Percentiles rank a stretch among this genome's conserved stretches.
These are phyloP conservation scores for Macrophomina pseudophaseolina DNA, from an alignment of 2,329 filamentous ascomycete species.

Conservation along the genomic window DNA sequence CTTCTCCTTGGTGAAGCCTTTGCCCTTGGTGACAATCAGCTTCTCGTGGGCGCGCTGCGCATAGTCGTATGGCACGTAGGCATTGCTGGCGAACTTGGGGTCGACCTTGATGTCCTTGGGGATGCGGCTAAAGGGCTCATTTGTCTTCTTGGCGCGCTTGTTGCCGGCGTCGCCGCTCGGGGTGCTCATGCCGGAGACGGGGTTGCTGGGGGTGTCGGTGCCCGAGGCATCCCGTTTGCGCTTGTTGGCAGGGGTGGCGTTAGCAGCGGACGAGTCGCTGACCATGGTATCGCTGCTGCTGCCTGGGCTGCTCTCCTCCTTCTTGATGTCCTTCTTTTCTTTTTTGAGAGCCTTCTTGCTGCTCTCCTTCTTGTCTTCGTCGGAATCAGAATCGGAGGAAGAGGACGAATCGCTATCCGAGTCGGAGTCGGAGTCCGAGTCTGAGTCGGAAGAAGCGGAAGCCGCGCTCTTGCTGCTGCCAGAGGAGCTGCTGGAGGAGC, in stretches of 20 bases:
- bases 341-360: constrained; percentile 10
- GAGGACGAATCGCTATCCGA: constrained; percentile 28
- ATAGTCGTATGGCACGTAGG: constrained; percentile 83
- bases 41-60: constrained; percentile 87
- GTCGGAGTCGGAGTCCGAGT: constrained; percentile 27
- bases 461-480: not conserved
- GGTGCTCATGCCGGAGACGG: constrained; percentile 31
- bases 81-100: constrained; percentile 74
- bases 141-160: constrained; percentile 57
- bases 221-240: constrained; percentile 46
- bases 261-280: constrained; percentile 35
- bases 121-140: constrained; percentile 78
- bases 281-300: constrained; percentile 50
- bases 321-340: constrained; percentile 12
- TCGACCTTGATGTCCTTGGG: constrained; percentile 72
- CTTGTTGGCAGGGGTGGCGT: constrained; percentile 45
- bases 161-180: constrained; percentile 30
- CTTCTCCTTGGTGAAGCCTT: constrained; percentile 99
- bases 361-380: not conserved
- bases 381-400: constrained; percentile 17
- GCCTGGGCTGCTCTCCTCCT: constrained; percentile 29
- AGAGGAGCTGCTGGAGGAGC: not conserved
- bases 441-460: constrained; percentile 7
- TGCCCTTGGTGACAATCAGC: constrained; percentile 87
- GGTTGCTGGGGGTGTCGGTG: constrained; percentile 37